phyloP scores from a whole-genome alignment of 2,329 filamentous ascomycete species.

The Neodidymelliopsis sp. region DNA sequence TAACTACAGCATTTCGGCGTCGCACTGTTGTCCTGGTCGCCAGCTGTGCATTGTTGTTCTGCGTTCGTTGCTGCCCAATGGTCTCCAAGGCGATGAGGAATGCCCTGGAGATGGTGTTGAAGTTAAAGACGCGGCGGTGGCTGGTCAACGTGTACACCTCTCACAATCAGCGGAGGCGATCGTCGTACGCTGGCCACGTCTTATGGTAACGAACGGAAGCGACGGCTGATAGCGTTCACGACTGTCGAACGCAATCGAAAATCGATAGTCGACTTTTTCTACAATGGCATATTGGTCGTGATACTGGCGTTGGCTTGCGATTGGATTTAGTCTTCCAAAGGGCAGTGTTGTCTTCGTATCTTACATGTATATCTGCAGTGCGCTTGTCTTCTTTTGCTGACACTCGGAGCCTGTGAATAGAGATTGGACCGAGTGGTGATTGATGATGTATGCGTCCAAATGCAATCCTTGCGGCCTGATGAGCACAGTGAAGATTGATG shows the following conservation, averaged over 20 bases:
- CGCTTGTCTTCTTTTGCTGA: too few species aligned
- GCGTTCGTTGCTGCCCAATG: constrained; percentile 5
- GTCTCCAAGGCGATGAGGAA: constrained; percentile 13
- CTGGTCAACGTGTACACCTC: constrained; percentile 5
- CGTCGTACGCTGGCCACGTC: not conserved
- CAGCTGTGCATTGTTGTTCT: constrained; percentile 7
- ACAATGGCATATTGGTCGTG: too few species aligned
- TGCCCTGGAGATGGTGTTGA: constrained; percentile 1
- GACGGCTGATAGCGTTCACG: constrained; percentile 4
- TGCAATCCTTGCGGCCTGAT: too few species aligned
- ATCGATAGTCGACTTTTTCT: not conserved
- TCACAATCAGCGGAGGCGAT: constrained; percentile 7
- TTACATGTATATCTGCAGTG: too few species aligned
- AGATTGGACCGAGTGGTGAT: too few species aligned
- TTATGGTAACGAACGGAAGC: constrained; percentile 13
- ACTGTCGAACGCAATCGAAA: not conserved
- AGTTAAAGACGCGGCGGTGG: constrained; percentile 4
- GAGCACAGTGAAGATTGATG: too few species aligned
- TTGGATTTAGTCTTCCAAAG: too few species aligned
- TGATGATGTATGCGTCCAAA: too few species aligned
- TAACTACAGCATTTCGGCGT: constrained; percentile 6
- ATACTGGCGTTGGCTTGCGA: too few species aligned
- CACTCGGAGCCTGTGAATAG: too few species aligned
- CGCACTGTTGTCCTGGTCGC: constrained; percentile 13
- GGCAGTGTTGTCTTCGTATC: too few species aligned